A percentile compares a stretch with the other conserved stretches of the same genome.
phyloP scores from a whole-genome alignment of 805 yeast genomes.

The Candida peoriensis region DNA sequence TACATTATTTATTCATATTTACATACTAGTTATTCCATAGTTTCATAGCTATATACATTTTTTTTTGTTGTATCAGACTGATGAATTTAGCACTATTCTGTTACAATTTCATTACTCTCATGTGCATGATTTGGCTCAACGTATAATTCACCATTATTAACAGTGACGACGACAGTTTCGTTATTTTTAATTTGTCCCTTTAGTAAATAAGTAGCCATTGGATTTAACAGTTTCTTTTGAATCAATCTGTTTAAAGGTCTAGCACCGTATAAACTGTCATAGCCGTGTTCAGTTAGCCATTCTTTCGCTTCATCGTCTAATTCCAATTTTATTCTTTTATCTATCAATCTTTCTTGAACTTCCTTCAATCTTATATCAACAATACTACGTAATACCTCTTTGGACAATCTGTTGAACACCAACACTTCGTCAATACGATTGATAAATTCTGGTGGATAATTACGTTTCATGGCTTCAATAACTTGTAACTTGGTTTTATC shows the following conservation, averaged over 20 bases:
- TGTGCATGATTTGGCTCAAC: conserved; percentile 46
- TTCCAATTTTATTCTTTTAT: conserved; percentile 65
- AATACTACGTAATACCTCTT: conserved; percentile 65
- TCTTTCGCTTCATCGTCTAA: conserved; percentile 62
- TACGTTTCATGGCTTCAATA: conserved; percentile 57
- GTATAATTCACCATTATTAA: conserved; percentile 37
- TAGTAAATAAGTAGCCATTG: conserved; percentile 75
- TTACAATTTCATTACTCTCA: no score
- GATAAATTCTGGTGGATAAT: conserved; percentile 92
- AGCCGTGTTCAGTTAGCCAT: conserved; percentile 81
- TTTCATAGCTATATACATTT: no score
- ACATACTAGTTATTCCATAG: no score
- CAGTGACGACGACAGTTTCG: conserved; percentile 49
- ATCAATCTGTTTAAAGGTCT: conserved; percentile 90
- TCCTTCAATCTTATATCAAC: conserved; percentile 83
- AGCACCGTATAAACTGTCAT: conserved; percentile 91
- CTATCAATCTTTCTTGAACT: conserved; percentile 70
- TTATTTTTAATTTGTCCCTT: conserved; percentile 68
- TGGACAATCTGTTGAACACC: conserved; percentile 86
- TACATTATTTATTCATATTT: conserved; percentile 1
- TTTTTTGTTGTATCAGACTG: no score
- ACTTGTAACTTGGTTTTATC: conserved; percentile 52
- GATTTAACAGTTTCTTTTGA: conserved; percentile 79
- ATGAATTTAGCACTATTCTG: no score
- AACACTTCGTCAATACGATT: conserved; percentile 93